These are phyloP conservation scores for Alternaria sp. DNA, from an alignment of 2,329 filamentous ascomycete genomes.

Conservation along the genomic window DNA sequence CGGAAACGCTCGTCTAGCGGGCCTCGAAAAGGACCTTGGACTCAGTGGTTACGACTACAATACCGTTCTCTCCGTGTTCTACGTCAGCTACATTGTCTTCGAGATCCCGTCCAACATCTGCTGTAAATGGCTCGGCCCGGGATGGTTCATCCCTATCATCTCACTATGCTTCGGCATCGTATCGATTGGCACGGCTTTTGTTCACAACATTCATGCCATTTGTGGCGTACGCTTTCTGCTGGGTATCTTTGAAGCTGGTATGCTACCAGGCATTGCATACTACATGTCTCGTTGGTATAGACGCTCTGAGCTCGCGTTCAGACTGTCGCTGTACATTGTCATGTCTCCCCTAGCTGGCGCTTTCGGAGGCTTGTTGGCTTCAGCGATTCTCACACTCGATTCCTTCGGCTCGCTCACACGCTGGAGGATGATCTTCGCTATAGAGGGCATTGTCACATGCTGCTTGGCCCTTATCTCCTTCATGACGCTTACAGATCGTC, in stretches of 20 bases:
- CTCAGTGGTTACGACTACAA: constrained; percentile 73
- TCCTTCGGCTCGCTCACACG: constrained; percentile 62
- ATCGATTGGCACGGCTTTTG: constrained; percentile 71
- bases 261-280: constrained; percentile 77
- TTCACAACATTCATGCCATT: constrained; percentile 59
- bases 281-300: constrained; percentile 76
- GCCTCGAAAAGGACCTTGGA: constrained; percentile 67
- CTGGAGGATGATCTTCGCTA: constrained; percentile 75
- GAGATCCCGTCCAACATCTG: constrained; percentile 69
- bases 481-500: constrained; percentile 71
- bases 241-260: constrained; percentile 72
- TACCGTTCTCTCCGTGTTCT: constrained; percentile 70
- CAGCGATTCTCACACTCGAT: constrained; percentile 67
- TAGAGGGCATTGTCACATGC: constrained; percentile 72
- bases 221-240: constrained; percentile 72
- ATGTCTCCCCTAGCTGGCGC: constrained; percentile 74
- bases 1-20: constrained; percentile 72
- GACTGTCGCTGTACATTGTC: constrained; percentile 72
- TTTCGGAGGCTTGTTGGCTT: constrained; percentile 70
- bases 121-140: constrained; percentile 75
- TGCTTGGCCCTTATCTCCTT: constrained; percentile 66
- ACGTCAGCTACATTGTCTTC: constrained; percentile 69
- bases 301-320: constrained; percentile 71
- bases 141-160: constrained; percentile 71
- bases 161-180: constrained; percentile 68